Evolutionary conservation across 768 basidiomycete species (phyloP).

Genomic region (Auriscalpium orientale): DNA sequence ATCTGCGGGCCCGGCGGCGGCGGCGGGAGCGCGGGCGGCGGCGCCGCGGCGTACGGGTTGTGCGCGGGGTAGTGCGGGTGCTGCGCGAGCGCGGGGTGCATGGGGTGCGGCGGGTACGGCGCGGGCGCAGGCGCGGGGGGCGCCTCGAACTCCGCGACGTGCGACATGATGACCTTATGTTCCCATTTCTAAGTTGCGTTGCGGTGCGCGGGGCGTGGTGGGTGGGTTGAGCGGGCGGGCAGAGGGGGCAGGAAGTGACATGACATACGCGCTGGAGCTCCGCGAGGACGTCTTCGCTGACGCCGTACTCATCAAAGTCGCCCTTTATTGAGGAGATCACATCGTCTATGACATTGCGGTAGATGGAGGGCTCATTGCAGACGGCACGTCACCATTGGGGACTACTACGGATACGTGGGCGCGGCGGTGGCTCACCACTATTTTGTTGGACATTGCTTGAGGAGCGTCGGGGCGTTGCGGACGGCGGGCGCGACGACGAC

Average conservation of each 20-base stretch:
- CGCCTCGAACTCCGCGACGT: slow-evolving; percentile 89
- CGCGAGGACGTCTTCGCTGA: slow-evolving; percentile 80
- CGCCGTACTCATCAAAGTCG: slow-evolving; percentile 96
- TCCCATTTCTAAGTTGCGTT: slow-evolving; percentile 80
- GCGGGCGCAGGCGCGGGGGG: slow-evolving; percentile 35
- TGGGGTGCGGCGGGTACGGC: slow-evolving; percentile 50
- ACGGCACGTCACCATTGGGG: slow-evolving; percentile 40
- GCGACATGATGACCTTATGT: slow-evolving; percentile 84
- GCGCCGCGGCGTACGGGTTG: slow-evolving; percentile 7
- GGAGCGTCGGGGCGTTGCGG: slow-evolving; percentile 21
- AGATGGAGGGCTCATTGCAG: slow-evolving; percentile 76
- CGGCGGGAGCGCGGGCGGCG: slow-evolving; percentile 20
- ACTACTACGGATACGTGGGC: slow-evolving; percentile 46
- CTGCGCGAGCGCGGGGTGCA: slow-evolving; percentile 34
- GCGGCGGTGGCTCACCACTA: slow-evolving; percentile 88
- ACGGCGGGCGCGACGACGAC: slow-evolving; percentile 21
- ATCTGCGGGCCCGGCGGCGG: slow-evolving; percentile 39
- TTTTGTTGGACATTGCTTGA: slow-evolving; percentile 87
- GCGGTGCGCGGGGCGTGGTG: slow-evolving; percentile 6
- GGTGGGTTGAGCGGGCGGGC: too few species aligned
- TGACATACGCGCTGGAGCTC: slow-evolving; percentile 80
- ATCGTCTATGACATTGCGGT: slow-evolving; percentile 94
- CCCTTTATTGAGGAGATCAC: slow-evolving; percentile 80
- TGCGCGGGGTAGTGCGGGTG: slow-evolving; percentile 26
- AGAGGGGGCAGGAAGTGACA: too few species aligned